Base-by-base conservation (phyloP, 1,284 basidiomycete species). In the Pulveroboletus sp. region DNA sequence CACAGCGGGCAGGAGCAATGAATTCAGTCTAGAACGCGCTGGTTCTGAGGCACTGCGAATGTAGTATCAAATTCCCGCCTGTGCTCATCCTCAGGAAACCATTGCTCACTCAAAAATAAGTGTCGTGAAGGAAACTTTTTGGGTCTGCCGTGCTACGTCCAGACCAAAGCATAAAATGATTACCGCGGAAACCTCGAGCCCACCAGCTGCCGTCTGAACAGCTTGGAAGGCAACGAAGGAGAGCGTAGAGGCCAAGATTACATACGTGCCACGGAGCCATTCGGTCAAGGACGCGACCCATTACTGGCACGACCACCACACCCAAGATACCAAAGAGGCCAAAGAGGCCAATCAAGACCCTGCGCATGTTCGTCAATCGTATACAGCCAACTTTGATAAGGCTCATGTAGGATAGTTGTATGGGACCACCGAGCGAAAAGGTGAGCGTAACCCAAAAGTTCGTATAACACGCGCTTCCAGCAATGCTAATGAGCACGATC, bases 391-490 rank as follows among this genome's bases (percentile, higher is more conserved):
- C 14, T 49, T 25, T 46, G 38, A 25, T 31, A 25, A 25, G 3
- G 70, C 81, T 48, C 60, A 83, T 82, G 83, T 84, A 0, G 81
- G 81, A 63, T 81, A 63, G 64, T n/a, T 87, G 89, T 14, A 84
- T 85, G 5, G 79, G 65, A 10, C 78, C 84, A 18, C 80, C 81
- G 11, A 90, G 78, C 25, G n/a, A n/a, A n/a, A 89, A 72, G 0
- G 87, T 89, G 52, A 88, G 68, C 8, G 84, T 86, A 2, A 86
- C 84, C 87, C 87, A n/a, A 89, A 66, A 86, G 58, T 77, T 81
- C n/a, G 75, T 76, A 65, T 85, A 87, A 57, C 78, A 77, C 9
- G 81, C 82, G 57, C 80, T 82, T 4, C 79, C 80, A 3, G 78
- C 75, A 36, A 83, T 68, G 49, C 79, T 81, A 54, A 84, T 76